Evolutionary conservation across 352 stramenopile genomes (phyloP).

Genomic region (Globisporangium viniferum): DNA sequence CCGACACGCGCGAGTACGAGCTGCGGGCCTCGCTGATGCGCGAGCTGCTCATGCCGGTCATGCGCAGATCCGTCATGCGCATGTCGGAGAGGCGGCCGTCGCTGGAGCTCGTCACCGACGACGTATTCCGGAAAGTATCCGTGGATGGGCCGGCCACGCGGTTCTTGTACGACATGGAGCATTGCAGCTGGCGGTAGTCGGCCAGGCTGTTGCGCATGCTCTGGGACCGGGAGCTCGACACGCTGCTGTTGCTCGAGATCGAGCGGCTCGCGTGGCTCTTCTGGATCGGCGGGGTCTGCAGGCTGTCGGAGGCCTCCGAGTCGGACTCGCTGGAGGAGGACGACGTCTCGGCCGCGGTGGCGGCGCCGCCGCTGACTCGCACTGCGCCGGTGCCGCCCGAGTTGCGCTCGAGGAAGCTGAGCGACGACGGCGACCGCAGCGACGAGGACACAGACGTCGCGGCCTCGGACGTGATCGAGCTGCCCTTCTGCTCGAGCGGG

Average conservation of each 20-base stretch:
- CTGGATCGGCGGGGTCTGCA: neutral
- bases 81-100: constrained; percentile 15
- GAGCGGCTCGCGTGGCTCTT: constrained; percentile 8
- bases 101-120: constrained; percentile 8
- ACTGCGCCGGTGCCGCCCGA: constrained; percentile 25
- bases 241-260: constrained; percentile 17
- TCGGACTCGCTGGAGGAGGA: constrained; percentile 19
- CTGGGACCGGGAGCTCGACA: constrained; percentile 15
- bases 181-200: constrained; percentile 73
- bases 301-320: constrained; percentile 4
- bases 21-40: constrained; percentile 17
- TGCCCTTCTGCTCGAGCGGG: constrained; percentile 11
- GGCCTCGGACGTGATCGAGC: constrained; percentile 24
- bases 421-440: constrained; percentile 47
- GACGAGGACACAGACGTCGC: constrained; percentile 48
- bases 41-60: constrained; percentile 25
- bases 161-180: constrained; percentile 89
- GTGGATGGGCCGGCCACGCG: constrained; percentile 22
- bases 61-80: constrained; percentile 25
- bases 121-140: constrained; percentile 27
- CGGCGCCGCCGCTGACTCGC: constrained; percentile 22
- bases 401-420: constrained; percentile 40
- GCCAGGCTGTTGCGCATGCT: constrained; percentile 35
- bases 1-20: constrained; percentile 5
- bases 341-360: constrained; percentile 9